A percentile compares a stretch with the other conserved stretches of the same genome.
These are phyloP conservation scores for Moesziomyces parantarcticus DNA, from an alignment of 1,284 basidiomycete genomes.

Conservation along the genomic window DNA sequence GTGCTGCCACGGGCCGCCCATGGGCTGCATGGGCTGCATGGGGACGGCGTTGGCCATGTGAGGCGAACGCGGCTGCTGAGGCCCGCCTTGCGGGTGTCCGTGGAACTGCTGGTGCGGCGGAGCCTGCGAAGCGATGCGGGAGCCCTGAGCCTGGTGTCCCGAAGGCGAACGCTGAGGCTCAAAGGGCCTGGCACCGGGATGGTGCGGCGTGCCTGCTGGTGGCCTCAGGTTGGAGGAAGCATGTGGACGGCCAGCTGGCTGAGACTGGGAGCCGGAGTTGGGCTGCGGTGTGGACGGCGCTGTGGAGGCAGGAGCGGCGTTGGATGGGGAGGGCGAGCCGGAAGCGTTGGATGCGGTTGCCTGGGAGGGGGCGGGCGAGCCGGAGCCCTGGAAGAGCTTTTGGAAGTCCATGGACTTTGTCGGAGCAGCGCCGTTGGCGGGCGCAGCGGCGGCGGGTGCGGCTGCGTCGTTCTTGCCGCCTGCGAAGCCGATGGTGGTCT, in stretches of 20 bases:
- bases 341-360: slow-evolving; percentile 35
- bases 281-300: slow-evolving; percentile 36
- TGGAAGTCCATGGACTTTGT: slow-evolving; percentile 62
- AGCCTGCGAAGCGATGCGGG: slow-evolving; percentile 37
- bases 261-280: slow-evolving; percentile 17
- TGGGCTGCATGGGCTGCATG: slow-evolving; percentile 60
- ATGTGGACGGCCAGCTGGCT: slow-evolving; percentile 30
- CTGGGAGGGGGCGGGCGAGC: slow-evolving; percentile 40
- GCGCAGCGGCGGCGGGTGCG: no score
- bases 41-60: slow-evolving; percentile 52
- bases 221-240: slow-evolving; percentile 52
- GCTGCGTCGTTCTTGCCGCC: slow-evolving; percentile 73
- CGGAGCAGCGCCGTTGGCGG: slow-evolving; percentile 33
- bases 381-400: slow-evolving; percentile 65
- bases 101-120: slow-evolving; percentile 49
- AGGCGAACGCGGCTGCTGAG: slow-evolving; percentile 59
- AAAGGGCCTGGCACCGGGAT: slow-evolving; percentile 47
- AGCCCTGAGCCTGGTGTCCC: slow-evolving; percentile 34
- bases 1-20: slow-evolving; percentile 54
- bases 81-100: slow-evolving; percentile 40
- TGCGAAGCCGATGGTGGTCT: slow-evolving; percentile 61
- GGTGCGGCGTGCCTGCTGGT: slow-evolving; percentile 43
- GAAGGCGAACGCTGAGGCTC: slow-evolving; percentile 58
- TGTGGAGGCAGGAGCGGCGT: slow-evolving; percentile 31
- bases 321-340: slow-evolving; percentile 39